Evolutionary conservation across 805 yeast species (phyloP).

Genomic region (Osmozyma mogii): DNA sequence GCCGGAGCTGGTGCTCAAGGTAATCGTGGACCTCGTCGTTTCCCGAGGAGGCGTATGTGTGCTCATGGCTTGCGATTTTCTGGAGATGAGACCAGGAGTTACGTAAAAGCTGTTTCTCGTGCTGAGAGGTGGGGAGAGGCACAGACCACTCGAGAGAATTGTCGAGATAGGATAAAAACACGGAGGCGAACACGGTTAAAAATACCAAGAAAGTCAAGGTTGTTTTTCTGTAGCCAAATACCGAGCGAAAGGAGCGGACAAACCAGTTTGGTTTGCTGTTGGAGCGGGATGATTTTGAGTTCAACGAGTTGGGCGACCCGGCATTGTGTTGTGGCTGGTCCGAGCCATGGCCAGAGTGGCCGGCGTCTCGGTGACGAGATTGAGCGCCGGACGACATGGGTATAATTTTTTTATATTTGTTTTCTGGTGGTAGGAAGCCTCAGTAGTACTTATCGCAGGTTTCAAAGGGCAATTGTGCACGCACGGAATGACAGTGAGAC

Average conservation of each 20-base stretch:
- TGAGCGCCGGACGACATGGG: too few relatives aligned
- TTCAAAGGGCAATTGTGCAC: too few relatives aligned
- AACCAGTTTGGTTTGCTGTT: conserved; percentile 12
- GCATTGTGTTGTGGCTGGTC: too few relatives aligned
- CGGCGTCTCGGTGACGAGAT: too few relatives aligned
- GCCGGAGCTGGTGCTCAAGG: conserved; percentile 32
- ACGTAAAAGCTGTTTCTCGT: conserved; percentile 25
- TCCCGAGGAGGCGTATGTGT: conserved; percentile 72
- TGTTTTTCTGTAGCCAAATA: conserved; percentile 68
- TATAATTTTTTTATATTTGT: too few relatives aligned
- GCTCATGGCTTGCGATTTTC: conserved; percentile 54
- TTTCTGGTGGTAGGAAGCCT: too few relatives aligned
- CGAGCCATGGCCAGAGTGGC: too few relatives aligned
- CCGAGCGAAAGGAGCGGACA: conserved; percentile 31
- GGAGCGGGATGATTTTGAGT: too few relatives aligned
- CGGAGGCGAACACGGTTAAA: conserved; percentile 36
- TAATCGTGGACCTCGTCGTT: conserved; percentile 74
- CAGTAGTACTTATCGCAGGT: too few relatives aligned
- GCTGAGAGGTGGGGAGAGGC: conserved; percentile 34
- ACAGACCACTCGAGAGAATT: conserved; percentile 33
- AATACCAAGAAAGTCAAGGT: conserved; percentile 51
- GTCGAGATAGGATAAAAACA: conserved; percentile 29
- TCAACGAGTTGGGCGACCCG: too few relatives aligned
- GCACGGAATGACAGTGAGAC: too few relatives aligned
- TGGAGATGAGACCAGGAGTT: conserved; percentile 70